Conservation (phyloP, 495 filamentous ascomycete genomes). For the Hapsidospora chrysogenum region DNA sequence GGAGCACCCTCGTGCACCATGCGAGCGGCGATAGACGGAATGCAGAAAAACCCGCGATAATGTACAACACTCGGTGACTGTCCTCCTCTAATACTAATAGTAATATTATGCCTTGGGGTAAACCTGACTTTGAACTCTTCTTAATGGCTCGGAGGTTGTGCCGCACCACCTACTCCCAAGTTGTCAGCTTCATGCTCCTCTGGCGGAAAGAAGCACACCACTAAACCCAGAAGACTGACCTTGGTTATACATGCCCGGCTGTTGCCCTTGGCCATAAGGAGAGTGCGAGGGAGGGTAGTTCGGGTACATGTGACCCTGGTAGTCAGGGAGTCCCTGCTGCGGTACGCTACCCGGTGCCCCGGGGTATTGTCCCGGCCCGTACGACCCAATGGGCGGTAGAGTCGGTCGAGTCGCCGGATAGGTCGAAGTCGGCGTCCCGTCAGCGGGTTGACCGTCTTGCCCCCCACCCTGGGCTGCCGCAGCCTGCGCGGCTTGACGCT, state of each 20-base stretch:
- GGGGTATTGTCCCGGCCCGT: slow-evolving; percentile 54
- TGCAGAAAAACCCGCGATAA: no score
- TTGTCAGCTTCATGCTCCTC: background rate
- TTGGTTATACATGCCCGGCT: slow-evolving; percentile 54
- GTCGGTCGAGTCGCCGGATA: slow-evolving; percentile 49
- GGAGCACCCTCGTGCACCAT: no score
- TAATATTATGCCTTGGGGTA: no score
- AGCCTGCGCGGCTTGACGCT: slow-evolving; percentile 46
- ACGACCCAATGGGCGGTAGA: slow-evolving; percentile 67
- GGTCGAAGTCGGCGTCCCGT: slow-evolving; percentile 37
- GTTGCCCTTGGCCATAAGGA: slow-evolving; percentile 53
- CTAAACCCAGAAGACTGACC: slow-evolving; percentile 41
- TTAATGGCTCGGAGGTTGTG: slow-evolving; percentile 1
- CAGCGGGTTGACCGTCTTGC: slow-evolving; percentile 15
- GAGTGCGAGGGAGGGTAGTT: slow-evolving; percentile 50
- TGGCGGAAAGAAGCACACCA: no score
- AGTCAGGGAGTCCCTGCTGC: slow-evolving; percentile 43
- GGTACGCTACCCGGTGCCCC: slow-evolving; percentile 41
- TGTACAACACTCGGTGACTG: no score
- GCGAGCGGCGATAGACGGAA: no score
- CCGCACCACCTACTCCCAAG: background rate
- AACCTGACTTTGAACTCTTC: background rate
- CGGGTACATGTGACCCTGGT: slow-evolving; percentile 31
- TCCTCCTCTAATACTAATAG: no score
- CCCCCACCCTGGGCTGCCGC: slow-evolving; percentile 30